Conservation (phyloP, 1,284 basidiomycete species). For the Malassezia japonica region DNA sequence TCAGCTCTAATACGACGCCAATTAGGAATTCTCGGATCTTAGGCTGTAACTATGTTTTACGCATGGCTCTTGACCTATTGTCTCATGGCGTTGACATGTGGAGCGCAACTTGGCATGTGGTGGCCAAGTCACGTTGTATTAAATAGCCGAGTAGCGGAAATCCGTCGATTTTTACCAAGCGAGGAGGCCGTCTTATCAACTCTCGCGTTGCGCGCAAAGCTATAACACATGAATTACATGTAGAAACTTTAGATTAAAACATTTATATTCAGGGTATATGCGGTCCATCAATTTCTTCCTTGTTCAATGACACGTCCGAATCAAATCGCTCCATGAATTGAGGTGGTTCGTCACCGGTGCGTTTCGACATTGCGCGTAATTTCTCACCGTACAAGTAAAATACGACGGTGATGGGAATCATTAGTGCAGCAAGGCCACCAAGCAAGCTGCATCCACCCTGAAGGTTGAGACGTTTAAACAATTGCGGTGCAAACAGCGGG, state of each 20-base stretch:
- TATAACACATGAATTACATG: background rate
- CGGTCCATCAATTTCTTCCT: background rate
- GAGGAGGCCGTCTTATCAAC: no score
- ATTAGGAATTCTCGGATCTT: background rate
- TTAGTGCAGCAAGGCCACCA: constrained; percentile 10
- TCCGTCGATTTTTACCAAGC: no score
- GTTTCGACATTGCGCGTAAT: constrained; percentile 2
- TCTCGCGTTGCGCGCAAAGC: no score
- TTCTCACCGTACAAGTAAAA: constrained; percentile 3
- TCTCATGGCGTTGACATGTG: no score
- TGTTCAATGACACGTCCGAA: background rate
- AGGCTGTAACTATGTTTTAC: background rate
- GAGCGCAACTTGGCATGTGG: no score
- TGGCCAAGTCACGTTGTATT: no score
- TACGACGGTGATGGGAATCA: constrained; percentile 10
- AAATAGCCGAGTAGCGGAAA: no score
- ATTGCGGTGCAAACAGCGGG: constrained; percentile 11
- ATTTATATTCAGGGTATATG: background rate
- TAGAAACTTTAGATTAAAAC: background rate
- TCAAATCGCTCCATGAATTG: background rate
- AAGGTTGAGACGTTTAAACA: constrained; percentile 6
- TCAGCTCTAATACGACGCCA: background rate
- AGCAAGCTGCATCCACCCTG: constrained; percentile 16
- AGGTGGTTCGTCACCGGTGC: background rate
- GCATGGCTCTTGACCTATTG: background rate